Percentiles rank a stretch among this genome's conserved stretches.
Conservation (phyloP, 2,329 filamentous ascomycete species). For the Nemania bipapillata region DNA sequence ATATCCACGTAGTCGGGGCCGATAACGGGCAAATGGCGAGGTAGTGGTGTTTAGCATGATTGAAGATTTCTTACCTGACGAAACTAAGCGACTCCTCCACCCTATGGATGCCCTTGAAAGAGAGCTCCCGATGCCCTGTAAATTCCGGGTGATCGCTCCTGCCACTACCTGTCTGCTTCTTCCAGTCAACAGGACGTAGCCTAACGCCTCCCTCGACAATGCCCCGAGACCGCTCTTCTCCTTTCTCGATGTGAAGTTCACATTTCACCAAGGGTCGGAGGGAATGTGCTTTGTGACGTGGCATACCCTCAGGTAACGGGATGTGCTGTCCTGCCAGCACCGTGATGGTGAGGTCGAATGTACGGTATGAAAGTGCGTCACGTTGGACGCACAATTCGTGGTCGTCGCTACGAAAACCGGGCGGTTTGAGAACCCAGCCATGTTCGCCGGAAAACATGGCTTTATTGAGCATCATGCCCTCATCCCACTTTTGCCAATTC, state of each 20-base stretch:
- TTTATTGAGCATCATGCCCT: conserved; percentile 95
- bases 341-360: conserved; percentile 75
- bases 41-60: conserved; percentile 18
- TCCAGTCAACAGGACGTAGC: conserved; percentile 68
- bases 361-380: conserved; percentile 61
- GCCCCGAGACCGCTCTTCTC: conserved; percentile 52
- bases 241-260: conserved; percentile 81
- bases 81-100: conserved; percentile 78
- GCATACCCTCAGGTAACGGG: conserved; percentile 64
- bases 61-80: conserved; percentile 67
- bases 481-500: conserved; percentile 96
- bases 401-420: conserved; percentile 70
- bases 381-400: conserved; percentile 56
- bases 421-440: conserved; percentile 88
- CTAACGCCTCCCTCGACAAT: conserved; percentile 57
- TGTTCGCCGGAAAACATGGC: conserved; percentile 91
- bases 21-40: conserved; percentile 24
- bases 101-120: conserved; percentile 67
- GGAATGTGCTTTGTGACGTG: conserved; percentile 62
- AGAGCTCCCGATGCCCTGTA: conserved; percentile 61
- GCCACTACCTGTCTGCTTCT: conserved; percentile 66
- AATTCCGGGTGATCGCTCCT: conserved; percentile 74
- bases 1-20: conserved; percentile 37
- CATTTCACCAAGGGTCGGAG: conserved; percentile 81
- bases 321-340: conserved; percentile 81